Percentiles rank a stretch among this genome's conserved stretches.
phyloP scores from a whole-genome alignment of 2,329 filamentous ascomycete genomes.

The Verticillium zaregamsianum region DNA sequence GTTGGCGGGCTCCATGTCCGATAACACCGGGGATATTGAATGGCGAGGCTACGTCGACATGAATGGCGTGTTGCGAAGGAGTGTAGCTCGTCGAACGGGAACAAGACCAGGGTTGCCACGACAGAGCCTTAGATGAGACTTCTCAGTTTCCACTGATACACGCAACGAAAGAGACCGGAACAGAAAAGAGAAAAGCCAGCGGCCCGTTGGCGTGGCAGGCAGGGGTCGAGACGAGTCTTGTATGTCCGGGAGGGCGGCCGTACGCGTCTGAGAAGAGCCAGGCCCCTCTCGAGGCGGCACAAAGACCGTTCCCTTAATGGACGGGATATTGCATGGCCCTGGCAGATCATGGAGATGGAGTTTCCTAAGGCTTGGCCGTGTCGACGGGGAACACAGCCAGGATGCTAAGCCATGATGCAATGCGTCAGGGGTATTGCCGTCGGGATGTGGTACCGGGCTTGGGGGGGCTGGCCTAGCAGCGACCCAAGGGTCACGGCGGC shows the following conservation, averaged over 20 bases:
- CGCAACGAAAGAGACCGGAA: background rate
- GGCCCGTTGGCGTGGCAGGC: background rate
- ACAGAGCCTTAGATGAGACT: background rate
- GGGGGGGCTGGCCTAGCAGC: background rate
- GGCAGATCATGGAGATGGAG: slow-evolving; percentile 4
- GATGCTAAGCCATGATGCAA: background rate
- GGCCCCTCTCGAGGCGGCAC: background rate
- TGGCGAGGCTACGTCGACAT: background rate
- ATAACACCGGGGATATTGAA: background rate
- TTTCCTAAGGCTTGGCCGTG: background rate
- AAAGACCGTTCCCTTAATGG: background rate
- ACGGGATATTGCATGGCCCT: slow-evolving; percentile 1
- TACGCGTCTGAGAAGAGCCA: background rate
- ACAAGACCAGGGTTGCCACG: background rate
- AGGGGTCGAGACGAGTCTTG: slow-evolving; percentile 1
- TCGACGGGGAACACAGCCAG: background rate
- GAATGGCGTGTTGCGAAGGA: background rate
- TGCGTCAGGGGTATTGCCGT: background rate
- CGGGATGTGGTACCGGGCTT: background rate
- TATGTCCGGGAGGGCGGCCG: background rate
- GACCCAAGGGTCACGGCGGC: background rate
- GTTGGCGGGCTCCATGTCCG: background rate
- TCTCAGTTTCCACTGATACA: background rate
- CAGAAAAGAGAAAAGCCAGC: background rate
- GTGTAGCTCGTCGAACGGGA: background rate